These are phyloP conservation scores for Arctium minus DNA, from an alignment of 129 eudicot species.

Conservation along the genomic window DNA sequence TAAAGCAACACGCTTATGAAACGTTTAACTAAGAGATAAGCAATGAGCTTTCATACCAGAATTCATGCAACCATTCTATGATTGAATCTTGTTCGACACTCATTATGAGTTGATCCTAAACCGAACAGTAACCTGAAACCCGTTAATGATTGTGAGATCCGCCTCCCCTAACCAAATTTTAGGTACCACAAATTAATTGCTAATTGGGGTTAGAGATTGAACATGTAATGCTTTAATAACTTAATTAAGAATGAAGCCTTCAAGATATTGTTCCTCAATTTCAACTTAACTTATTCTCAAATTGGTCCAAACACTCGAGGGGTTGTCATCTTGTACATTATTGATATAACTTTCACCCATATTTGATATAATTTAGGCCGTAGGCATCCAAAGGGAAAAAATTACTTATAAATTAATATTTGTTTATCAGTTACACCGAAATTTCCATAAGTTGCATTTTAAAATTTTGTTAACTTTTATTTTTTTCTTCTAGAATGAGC, in stretches of 20 bases:
- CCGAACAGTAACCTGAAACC: not conserved
- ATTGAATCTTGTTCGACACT: not conserved
- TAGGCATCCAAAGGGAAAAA: too few species aligned
- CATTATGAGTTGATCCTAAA: not conserved
- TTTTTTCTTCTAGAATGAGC: not conserved
- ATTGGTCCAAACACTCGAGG: not conserved
- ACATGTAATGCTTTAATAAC: not conserved
- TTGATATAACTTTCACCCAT: not conserved
- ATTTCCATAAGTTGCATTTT: not conserved
- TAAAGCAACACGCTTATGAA: not conserved
- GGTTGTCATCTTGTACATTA: not conserved
- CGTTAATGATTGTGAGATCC: not conserved
- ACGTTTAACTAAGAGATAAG: not conserved
- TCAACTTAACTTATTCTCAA: not conserved
- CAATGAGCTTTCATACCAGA: not conserved
- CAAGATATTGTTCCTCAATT: not conserved
- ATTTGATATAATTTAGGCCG: not conserved
- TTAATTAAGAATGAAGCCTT: not conserved
- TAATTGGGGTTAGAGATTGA: not conserved
- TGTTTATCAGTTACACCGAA: not conserved
- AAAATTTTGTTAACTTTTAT: not conserved
- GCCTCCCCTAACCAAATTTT: not conserved
- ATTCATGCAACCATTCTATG: not conserved
- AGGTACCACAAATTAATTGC: not conserved
- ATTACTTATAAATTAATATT: too few species aligned